Evolutionary conservation across 495 filamentous ascomycete genomes (phyloP), one percentile per base, ranked within the genome.

Genomic region (Penicillium bialowiezense): DNA sequence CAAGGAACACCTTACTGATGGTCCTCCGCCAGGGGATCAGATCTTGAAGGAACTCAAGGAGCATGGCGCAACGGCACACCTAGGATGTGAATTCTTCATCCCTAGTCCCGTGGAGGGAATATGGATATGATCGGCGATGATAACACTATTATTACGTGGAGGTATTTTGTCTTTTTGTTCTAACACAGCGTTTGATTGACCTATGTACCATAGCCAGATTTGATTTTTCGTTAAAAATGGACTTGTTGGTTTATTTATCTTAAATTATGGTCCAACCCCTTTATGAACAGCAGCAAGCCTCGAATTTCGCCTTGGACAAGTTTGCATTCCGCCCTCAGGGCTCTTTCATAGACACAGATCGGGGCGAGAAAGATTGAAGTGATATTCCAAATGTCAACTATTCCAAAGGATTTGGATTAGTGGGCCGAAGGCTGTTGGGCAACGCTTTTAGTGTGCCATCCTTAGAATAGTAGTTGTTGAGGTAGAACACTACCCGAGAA

Each of bases 21-120:
- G 82, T 13, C 79, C 80, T 10, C 60, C 72, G 35, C 78, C 85
- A 0, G 73, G 76, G 0, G 80, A 87, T 18, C 77, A 55, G 3
- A 93, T 97, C 9, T 55, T 92, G n/a, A 49, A 62, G 45, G 77
- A 95, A 55, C 66, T 97, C 39, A 50, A 65, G 43, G 73, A 74
- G 34, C 78, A 85, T 53, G 88, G 88, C 46, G 60, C 68, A 39
- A 69, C 74, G 41, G 75, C 77, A 5, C 72, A 74, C 45, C 51
- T 96, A 54, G 95, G 93, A 0, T 92, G 89, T 55, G 78, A 85
- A 48, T 96, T 95, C 70, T 69, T 84, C 7, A 73, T 96, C 36
- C 80, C 84, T 5, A 67, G 71, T 54, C 65, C 71, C 38, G 85
- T 87, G 18, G 60, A 72, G 37, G 63, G 63, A n/a, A 69, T 76